Base-by-base conservation (phyloP, 345 rosid genomes). In the Murraya koenigii region DNA sequence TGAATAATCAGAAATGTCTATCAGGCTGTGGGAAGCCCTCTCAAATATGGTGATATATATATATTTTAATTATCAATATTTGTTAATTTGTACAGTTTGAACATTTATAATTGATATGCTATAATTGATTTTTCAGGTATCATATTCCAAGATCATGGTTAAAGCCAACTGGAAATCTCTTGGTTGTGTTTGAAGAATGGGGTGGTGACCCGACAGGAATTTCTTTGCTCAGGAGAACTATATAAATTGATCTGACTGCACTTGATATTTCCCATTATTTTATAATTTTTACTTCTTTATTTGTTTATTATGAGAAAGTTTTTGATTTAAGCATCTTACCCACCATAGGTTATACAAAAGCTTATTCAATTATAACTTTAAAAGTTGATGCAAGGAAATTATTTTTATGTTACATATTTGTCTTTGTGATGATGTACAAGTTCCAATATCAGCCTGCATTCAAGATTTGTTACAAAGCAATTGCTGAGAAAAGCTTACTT, bases 101-200 rank as follows among this genome's bases (percentile, higher is more conserved):
- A 52, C 56, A 17, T 52, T 52, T 52, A 19, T 52, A 52, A 52
- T 17, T 52, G 2, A 52, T 22, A 17, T 17, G 7, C 17, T 17
- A 6, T 17, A 52, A 17, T 52, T 52, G 22, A 17, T 15, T 52
- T 17, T 52, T 17, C 56, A 52, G 56, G 20, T 52, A 52, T 4
- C 99, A 94, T 82, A 83, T 94, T 56, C 98, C 98, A 3, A 90
- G 87, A 35, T 92, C 99, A 26, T 94, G 99, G 98, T 77, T 96
- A 44, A 86, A 87, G 39, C 89, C 90, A 8, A 77, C 85, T 10
- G 95, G 90, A 54, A 94, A 96, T 75, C 73, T 85, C 25, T 55
- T 94, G 85, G 93, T 89, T 41, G 95, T 91, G 77, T 89, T 93
- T 66, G 97, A 93, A 80, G 97, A 93, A 68, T 91, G 89, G 89